Evolutionary conservation across 179 eudicot species (phyloP), one percentile per base, ranked within the genome.

Genomic region (Actinidia polygama): DNA sequence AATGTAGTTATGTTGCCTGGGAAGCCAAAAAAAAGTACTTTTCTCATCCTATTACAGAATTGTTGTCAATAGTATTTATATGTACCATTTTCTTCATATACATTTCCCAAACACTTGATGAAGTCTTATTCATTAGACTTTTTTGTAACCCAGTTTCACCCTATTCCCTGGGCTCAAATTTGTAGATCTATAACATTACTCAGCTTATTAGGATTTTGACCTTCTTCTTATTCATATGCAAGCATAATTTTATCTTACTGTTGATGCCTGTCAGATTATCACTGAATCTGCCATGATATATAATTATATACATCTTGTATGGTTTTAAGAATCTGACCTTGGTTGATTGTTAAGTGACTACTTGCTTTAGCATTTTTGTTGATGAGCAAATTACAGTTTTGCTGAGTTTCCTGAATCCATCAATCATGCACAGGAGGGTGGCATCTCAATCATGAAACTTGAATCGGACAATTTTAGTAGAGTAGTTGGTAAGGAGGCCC

Each of bases 391-490:
- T 23, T 54, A 19, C 61, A 61, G 16, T 62, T 67, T 10, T 75
- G 76, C 9, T 77, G 75, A 40, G 44, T 78, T 53, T 36, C 36
- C 55, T 62, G 21, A 55, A 54, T 44, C 23, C 72, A 26, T 26
- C 66, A 61, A 62, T 62, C 73, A 36, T 84, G 82, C 78, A 26
- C 66, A 67, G 40, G 49, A 84, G 49, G 50, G 47, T 78, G 82
- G 54, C 51, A 19, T 59, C 26, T 79, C 87, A 82, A 44, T 47
- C 78, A 49, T 54, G 26, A 77, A 54, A 62, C 73, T 78, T 78
- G 76, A 80, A 50, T 47, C 49, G 50, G 77, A 69, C 47, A 76
- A 73, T 74, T 51, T 81, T 49, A 61, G 77, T 79, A 58, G 83
- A 62, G 46, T 51, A 46, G 82, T 86, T 76, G 73, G 51, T 18